phyloP scores from a whole-genome alignment of 1,284 basidiomycete species.

The Apiotrichum gamsii region DNA sequence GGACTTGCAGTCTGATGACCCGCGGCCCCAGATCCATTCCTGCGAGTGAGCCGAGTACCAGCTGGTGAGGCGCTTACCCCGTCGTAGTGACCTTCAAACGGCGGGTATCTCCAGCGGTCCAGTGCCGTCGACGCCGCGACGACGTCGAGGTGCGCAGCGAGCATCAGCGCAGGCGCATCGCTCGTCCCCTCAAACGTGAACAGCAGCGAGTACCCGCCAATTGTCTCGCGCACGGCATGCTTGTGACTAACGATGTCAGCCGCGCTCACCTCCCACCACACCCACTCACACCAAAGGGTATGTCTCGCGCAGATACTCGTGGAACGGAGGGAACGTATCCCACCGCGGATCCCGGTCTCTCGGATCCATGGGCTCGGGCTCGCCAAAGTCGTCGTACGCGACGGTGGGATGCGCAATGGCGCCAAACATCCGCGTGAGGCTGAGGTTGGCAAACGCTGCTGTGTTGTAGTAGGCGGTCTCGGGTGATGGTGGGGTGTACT shows the following conservation, averaged over 20 bases:
- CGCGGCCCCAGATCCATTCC: slow-evolving; percentile 17
- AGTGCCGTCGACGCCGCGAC: slow-evolving; percentile 2
- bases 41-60: neutral
- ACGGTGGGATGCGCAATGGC: slow-evolving; percentile 6
- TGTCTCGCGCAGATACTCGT: slow-evolving; percentile 6
- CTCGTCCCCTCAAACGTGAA: slow-evolving; percentile 9
- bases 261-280: neutral
- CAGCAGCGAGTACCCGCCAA: slow-evolving; percentile 13
- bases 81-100: slow-evolving; percentile 12
- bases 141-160: slow-evolving; percentile 14
- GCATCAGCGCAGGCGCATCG: slow-evolving; percentile 7
- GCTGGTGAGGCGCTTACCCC: neutral
- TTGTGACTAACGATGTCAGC: slow-evolving; percentile 1
- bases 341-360: slow-evolving; percentile 4
- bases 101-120: slow-evolving; percentile 11
- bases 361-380: neutral
- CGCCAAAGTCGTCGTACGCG: slow-evolving; percentile 13
- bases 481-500: neutral
- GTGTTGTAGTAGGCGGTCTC: neutral
- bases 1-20: slow-evolving; percentile 14
- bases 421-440: neutral
- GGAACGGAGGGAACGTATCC: slow-evolving; percentile 11
- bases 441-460: neutral
- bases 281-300: slow-evolving; percentile 9
- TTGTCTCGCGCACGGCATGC: slow-evolving; percentile 3